phyloP scores from a whole-genome alignment of 75 land plant genomes.

The Selaginella moellendorffii region DNA sequence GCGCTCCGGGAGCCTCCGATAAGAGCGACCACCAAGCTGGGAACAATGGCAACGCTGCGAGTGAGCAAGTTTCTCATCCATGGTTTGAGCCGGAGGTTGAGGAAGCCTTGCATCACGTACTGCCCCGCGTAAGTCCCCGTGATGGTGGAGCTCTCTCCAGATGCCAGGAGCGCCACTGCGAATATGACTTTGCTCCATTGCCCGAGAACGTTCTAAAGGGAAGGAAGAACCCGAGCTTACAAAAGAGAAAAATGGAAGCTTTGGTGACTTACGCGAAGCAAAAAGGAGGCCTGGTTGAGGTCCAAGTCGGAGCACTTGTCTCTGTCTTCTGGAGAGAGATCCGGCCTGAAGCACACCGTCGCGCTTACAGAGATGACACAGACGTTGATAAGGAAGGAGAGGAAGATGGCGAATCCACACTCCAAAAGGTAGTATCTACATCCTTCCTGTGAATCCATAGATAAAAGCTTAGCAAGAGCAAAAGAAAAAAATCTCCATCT shows the following conservation, averaged over 20 bases:
- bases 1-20: conserved; percentile 1
- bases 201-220: conserved; percentile 2
- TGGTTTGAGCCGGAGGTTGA: background rate
- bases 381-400: conserved; percentile 71
- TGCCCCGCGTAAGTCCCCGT: conserved; percentile 9
- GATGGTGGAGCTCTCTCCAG: conserved; percentile 4
- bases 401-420: conserved; percentile 46
- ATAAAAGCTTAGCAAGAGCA: background rate
- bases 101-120: conserved; percentile 6
- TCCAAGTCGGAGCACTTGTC: conserved; percentile 46
- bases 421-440: conserved; percentile 59
- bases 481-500: background rate
- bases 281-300: conserved; percentile 68
- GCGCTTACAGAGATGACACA: conserved; percentile 68
- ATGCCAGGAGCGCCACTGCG: background rate
- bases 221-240: background rate
- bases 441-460: conserved; percentile 39
- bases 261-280: conserved; percentile 32
- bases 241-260: background rate
- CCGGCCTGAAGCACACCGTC: conserved; percentile 46
- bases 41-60: conserved; percentile 3
- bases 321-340: conserved; percentile 27
- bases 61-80: conserved; percentile 1
- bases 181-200: conserved; percentile 7
- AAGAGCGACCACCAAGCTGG: background rate